Base-by-base conservation (phyloP, 2,329 filamentous ascomycete genomes). In the Trichoderma aggressivum region DNA sequence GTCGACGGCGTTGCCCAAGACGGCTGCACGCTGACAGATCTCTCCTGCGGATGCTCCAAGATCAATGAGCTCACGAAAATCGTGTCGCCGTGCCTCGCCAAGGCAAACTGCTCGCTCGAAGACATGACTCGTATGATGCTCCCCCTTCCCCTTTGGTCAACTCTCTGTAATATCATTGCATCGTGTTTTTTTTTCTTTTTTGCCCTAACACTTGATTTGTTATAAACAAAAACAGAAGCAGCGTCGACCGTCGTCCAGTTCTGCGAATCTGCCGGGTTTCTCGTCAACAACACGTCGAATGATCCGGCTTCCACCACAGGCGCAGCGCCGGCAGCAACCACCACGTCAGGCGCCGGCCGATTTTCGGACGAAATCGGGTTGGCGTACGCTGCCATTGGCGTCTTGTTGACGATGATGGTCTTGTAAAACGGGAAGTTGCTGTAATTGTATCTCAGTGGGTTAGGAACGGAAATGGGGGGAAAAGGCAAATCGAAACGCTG, bases 1-100 rank as follows among this genome's bases (percentile, higher is more conserved):
- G 73, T 77, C 47, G 66, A 74, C 7, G 79, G 76, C 12, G 78
- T 80, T 24, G 73, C 73, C 21, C 50, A 74, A 56, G 75, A 81
- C 47, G 78, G 79, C 71, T 85, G 83, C 77, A 70, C 59, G 3
- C 28, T 77, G 63, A 72, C 72, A 68, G 81, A 85, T 74, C 74
- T 79, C 56, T 73, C 67, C 16, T 85, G 83, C 77, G 80, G 80
- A 71, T 85, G 83, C 76, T 58, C 60, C 62, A 79, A 82, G 50
- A 71, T 80, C 21, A 74, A 79, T 43, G 74, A 76, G 53, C 78
- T 85, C 67, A 80, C 79, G 10, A 70, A 76, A 32, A 74, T 75
- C 8, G 78, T 81, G 34, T 74, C 80, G 50, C 77, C 78, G 30
- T 85, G 83, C 72, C 75, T 84, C 30, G 77, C 79, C 6, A 72